These are phyloP conservation scores for Alternaria consortialis DNA, from an alignment of 2,329 filamentous ascomycete species.

Conservation along the genomic window DNA sequence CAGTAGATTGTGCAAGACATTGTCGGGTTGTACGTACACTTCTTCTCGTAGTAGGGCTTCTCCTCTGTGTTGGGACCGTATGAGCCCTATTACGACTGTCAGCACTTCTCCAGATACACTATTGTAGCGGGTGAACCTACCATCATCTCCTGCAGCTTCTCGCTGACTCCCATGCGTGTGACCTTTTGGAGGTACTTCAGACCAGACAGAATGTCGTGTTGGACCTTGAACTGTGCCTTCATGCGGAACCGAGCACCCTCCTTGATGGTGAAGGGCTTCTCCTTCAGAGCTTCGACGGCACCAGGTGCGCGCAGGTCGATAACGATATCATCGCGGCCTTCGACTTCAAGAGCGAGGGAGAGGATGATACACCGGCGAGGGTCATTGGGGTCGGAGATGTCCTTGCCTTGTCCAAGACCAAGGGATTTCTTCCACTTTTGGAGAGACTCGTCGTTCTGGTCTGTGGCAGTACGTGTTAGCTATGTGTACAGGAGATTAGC, in stretches of 20 bases:
- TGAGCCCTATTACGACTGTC: constrained; percentile 71
- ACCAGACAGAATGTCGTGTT: constrained; percentile 94
- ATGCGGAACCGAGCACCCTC: constrained; percentile 94
- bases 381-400: constrained; percentile 69
- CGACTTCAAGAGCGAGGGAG: constrained; percentile 85
- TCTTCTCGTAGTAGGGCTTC: constrained; percentile 86
- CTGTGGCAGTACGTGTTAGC: constrained; percentile 50
- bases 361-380: constrained; percentile 92
- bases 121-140: constrained; percentile 60
- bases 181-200: constrained; percentile 96
- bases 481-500: background rate
- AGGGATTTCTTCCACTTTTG: constrained; percentile 98
- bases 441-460: constrained; percentile 86
- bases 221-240: constrained; percentile 92
- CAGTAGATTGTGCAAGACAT: constrained; percentile 11
- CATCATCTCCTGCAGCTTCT: constrained; percentile 98
- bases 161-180: constrained; percentile 85
- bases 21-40: constrained; percentile 69
- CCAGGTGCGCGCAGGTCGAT: constrained; percentile 83
- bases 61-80: constrained; percentile 93
- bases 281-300: constrained; percentile 79
- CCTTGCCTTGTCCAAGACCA: constrained; percentile 73
- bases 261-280: constrained; percentile 97
- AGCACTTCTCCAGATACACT: constrained; percentile 9
- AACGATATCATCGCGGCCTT: constrained; percentile 82